Conservation (phyloP, 2,329 filamentous ascomycete genomes). For the Ophiosphaerella korrae region DNA sequence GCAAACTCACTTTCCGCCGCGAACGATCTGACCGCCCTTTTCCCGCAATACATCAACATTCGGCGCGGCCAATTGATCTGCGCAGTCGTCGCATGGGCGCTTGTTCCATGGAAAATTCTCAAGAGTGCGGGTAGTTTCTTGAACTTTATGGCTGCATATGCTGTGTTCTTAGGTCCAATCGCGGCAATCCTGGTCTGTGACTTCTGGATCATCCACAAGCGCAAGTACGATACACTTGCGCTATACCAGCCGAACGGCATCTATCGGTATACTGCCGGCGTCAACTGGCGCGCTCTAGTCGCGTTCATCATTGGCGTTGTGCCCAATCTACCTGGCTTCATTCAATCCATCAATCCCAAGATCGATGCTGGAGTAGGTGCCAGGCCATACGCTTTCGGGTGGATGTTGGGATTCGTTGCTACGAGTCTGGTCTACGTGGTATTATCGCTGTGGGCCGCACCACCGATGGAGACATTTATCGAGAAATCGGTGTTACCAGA, state of each 20-base stretch:
- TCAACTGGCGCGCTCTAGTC: constrained; percentile 65
- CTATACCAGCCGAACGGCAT: constrained; percentile 57
- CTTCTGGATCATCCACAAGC: constrained; percentile 62
- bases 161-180: constrained; percentile 69
- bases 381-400: constrained; percentile 68
- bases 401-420: constrained; percentile 65
- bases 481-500: constrained; percentile 46
- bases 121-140: constrained; percentile 49
- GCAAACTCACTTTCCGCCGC: constrained; percentile 60
- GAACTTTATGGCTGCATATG: constrained; percentile 70
- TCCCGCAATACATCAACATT: constrained; percentile 60
- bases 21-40: constrained; percentile 59
- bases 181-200: constrained; percentile 65
- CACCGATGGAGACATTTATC: constrained; percentile 58
- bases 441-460: constrained; percentile 54
- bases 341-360: constrained; percentile 48
- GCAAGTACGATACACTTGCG: constrained; percentile 57
- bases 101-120: constrained; percentile 56
- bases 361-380: constrained; percentile 55
- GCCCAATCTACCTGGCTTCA: constrained; percentile 63
- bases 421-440: constrained; percentile 62
- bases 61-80: constrained; percentile 55
- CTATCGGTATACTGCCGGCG: constrained; percentile 59
- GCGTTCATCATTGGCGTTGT: constrained; percentile 63
- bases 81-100: constrained; percentile 50